Percentiles rank a stretch among this genome's conserved stretches.
These are phyloP conservation scores for Penicilliopsis zonata DNA, from an alignment of 495 filamentous ascomycete species.

Conservation along the genomic window DNA sequence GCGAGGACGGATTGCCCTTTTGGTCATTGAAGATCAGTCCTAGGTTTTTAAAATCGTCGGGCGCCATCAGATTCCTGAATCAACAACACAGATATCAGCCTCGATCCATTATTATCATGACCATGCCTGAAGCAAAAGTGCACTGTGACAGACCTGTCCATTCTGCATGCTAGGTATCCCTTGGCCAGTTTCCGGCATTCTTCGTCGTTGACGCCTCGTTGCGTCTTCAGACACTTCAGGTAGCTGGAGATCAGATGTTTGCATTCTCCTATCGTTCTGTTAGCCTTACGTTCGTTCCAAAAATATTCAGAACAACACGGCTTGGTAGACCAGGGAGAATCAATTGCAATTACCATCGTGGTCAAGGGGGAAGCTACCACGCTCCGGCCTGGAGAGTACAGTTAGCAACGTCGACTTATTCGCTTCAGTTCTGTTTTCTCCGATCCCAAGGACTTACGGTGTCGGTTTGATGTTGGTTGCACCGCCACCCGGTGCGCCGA, in stretches of 20 bases:
- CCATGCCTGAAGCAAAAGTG: conserved; percentile 1
- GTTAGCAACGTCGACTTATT: conserved; percentile 1
- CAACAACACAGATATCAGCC: neutral
- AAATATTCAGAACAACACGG: neutral
- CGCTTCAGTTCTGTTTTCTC: too few relatives aligned
- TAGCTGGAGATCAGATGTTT: conserved; percentile 76
- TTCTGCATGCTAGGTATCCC: conserved; percentile 77
- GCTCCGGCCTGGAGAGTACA: conserved; percentile 55
- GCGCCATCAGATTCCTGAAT: conserved; percentile 83
- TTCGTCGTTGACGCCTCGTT: conserved; percentile 70
- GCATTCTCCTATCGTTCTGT: conserved; percentile 82
- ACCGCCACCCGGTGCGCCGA: conserved; percentile 67
- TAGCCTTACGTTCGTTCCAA: conserved; percentile 56
- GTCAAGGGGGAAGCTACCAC: conserved; percentile 92
- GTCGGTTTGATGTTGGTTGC: conserved; percentile 58
- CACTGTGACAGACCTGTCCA: conserved; percentile 66
- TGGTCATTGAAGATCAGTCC: conserved; percentile 56
- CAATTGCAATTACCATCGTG: conserved; percentile 83
- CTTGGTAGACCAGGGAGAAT: neutral
- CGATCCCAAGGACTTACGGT: conserved; percentile 62
- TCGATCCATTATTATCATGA: neutral
- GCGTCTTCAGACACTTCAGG: conserved; percentile 69
- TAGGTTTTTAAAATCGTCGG: conserved; percentile 84
- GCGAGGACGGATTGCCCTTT: conserved; percentile 4
- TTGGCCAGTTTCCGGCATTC: conserved; percentile 80